phyloP scores from a whole-genome alignment of 2,329 filamentous ascomycete species.

The Colletotrichum filicis region DNA sequence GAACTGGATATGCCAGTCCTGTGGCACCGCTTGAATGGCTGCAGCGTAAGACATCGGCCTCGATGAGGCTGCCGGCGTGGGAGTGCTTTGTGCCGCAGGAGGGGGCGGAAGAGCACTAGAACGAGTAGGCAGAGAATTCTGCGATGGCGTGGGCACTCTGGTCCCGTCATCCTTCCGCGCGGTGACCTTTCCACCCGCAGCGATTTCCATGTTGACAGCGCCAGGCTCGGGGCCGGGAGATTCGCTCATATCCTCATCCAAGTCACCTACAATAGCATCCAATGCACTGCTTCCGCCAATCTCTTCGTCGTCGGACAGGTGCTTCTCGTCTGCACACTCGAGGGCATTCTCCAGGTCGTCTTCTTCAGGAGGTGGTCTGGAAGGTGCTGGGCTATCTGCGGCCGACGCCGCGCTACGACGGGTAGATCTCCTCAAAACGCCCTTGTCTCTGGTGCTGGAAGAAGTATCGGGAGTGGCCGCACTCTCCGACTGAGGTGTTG shows the following conservation, averaged over 20 bases:
- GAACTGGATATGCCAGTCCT: conserved; percentile 99
- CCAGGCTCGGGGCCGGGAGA: conserved; percentile 80
- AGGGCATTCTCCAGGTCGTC: conserved; percentile 76
- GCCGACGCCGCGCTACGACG: conserved; percentile 65
- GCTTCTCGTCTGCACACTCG: conserved; percentile 93
- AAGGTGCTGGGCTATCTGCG: conserved; percentile 61
- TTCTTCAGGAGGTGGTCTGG: conserved; percentile 65
- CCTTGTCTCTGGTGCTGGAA: conserved; percentile 67
- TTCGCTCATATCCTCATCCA: conserved; percentile 86
- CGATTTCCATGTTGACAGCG: conserved; percentile 92
- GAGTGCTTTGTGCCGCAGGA: conserved; percentile 52
- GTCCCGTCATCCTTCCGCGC: conserved; percentile 94
- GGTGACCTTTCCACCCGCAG: conserved; percentile 86
- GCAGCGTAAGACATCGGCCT: conserved; percentile 85
- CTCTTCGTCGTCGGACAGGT: conserved; percentile 78
- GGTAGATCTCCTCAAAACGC: conserved; percentile 69
- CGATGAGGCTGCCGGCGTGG: conserved; percentile 62
- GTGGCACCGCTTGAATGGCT: conserved; percentile 81
- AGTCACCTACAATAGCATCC: conserved; percentile 89
- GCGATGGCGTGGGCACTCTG: conserved; percentile 83
- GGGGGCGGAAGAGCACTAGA: conserved; percentile 52
- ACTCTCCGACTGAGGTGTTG: conserved; percentile 51
- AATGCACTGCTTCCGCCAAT: conserved; percentile 75
- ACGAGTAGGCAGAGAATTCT: conserved; percentile 57
- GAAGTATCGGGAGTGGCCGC: conserved; percentile 56